Percentiles rank a stretch among this genome's conserved stretches.
phyloP scores from a whole-genome alignment of 768 basidiomycete genomes.

The Amanita fuliginea region DNA sequence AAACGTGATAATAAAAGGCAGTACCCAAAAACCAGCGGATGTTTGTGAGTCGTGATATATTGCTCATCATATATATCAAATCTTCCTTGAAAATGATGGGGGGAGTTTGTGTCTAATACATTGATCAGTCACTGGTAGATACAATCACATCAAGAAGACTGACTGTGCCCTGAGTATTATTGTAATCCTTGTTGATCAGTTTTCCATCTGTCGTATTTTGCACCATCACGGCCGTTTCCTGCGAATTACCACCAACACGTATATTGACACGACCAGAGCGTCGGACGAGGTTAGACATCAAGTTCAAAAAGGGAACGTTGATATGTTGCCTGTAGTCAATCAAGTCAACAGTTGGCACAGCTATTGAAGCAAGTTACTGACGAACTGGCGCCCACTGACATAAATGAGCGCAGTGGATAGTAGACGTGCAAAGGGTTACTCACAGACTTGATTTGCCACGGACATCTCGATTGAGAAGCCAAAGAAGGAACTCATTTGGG shows the following conservation, averaged over 20 bases:
- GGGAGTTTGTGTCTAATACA: conserved; percentile 47
- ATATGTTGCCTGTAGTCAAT: conserved; percentile 23
- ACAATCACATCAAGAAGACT: conserved; percentile 15
- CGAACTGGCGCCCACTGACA: conserved; percentile 39
- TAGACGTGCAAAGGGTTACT: neutral
- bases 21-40: conserved; percentile 44
- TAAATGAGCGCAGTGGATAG: neutral
- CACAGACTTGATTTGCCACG: conserved; percentile 42
- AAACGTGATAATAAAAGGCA: neutral
- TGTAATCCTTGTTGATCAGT: conserved; percentile 34
- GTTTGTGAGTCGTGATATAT: conserved; percentile 46
- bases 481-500: conserved; percentile 43
- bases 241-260: conserved; percentile 76
- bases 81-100: conserved; percentile 54
- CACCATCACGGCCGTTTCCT: conserved; percentile 52
- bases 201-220: conserved; percentile 34
- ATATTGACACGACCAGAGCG: conserved; percentile 52
- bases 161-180: conserved; percentile 3
- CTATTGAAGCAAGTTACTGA: conserved; percentile 14
- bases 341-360: conserved; percentile 10
- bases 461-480: conserved; percentile 76
- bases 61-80: conserved; percentile 53
- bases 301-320: conserved; percentile 64
- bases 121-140: neutral
- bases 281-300: conserved; percentile 60